Percentiles rank a stretch among this genome's conserved stretches.
Conservation (phyloP, 768 basidiomycete species). For the Hydnomerulius pinastri region DNA sequence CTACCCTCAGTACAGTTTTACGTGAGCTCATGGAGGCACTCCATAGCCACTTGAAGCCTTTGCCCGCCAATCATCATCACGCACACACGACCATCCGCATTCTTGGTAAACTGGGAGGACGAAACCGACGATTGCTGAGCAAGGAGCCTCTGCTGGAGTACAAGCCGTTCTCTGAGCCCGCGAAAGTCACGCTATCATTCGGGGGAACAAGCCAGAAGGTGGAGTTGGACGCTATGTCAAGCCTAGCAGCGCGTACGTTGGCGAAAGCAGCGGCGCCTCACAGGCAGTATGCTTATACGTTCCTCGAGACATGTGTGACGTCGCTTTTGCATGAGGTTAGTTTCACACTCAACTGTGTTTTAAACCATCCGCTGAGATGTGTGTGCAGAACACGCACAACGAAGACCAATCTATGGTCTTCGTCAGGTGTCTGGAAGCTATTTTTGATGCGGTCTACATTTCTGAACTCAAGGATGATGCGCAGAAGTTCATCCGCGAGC, state of each 20-base stretch:
- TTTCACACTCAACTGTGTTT: not conserved
- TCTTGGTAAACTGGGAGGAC: slow-evolving; percentile 92
- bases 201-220: slow-evolving; percentile 63
- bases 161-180: slow-evolving; percentile 66
- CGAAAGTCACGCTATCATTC: slow-evolving; percentile 74
- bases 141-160: slow-evolving; percentile 79
- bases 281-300: slow-evolving; percentile 61
- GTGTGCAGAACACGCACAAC: slow-evolving; percentile 61
- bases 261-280: slow-evolving; percentile 43
- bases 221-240: slow-evolving; percentile 64
- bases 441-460: slow-evolving; percentile 75
- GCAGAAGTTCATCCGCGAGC: slow-evolving; percentile 64
- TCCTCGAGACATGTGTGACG: slow-evolving; percentile 71
- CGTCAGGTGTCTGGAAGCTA: slow-evolving; percentile 64
- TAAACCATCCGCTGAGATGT: slow-evolving; percentile 7
- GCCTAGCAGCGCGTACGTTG: slow-evolving; percentile 66
- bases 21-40: slow-evolving; percentile 94
- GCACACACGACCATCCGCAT: slow-evolving; percentile 96
- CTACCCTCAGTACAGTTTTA: slow-evolving; percentile 89
- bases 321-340: slow-evolving; percentile 75
- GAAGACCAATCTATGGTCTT: slow-evolving; percentile 79
- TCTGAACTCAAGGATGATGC: slow-evolving; percentile 72
- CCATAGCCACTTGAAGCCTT: slow-evolving; percentile 85
- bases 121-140: slow-evolving; percentile 84
- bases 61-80: slow-evolving; percentile 86